Percentiles rank a stretch among this genome's conserved stretches.
Evolutionary conservation across 257 asterid species (phyloP).

Genomic region (Solanum medicagineum): DNA sequence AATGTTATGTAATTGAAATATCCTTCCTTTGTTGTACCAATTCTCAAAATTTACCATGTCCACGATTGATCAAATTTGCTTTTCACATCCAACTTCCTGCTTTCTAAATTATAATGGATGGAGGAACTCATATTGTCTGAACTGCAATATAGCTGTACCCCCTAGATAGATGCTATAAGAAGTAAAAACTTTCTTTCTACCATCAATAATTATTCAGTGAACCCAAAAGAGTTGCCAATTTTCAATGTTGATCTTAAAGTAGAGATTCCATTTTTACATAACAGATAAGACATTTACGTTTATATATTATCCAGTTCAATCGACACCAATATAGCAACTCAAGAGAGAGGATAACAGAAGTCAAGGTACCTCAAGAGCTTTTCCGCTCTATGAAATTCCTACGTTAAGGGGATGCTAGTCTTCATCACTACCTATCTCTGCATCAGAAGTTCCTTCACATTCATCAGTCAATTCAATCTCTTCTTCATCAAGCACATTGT

Average conservation of each 20-base stretch:
- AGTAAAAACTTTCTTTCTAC: neutral
- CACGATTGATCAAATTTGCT: neutral
- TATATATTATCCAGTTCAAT: neutral
- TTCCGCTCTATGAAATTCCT: neutral
- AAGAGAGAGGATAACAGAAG: neutral
- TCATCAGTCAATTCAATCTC: neutral
- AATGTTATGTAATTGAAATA: neutral
- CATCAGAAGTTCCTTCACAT: slow-evolving; percentile 31
- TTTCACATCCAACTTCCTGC: neutral
- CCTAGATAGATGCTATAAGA: neutral
- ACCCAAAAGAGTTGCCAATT: neutral
- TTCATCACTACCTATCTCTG: slow-evolving; percentile 34
- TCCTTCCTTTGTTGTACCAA: neutral
- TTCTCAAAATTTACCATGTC: neutral
- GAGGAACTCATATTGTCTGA: neutral
- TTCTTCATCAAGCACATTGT: slow-evolving; percentile 23
- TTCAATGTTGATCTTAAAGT: neutral
- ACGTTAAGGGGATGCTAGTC: slow-evolving; percentile 11
- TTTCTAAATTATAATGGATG: neutral
- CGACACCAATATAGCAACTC: neutral
- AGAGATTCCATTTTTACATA: neutral
- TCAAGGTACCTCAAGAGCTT: neutral
- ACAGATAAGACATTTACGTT: neutral
- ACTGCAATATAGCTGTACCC: neutral
- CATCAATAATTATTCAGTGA: neutral